A percentile compares a stretch with the other conserved stretches of the same genome.
Conservation (phyloP, 139 green algal genomes). For the Bryopsis sp. region DNA sequence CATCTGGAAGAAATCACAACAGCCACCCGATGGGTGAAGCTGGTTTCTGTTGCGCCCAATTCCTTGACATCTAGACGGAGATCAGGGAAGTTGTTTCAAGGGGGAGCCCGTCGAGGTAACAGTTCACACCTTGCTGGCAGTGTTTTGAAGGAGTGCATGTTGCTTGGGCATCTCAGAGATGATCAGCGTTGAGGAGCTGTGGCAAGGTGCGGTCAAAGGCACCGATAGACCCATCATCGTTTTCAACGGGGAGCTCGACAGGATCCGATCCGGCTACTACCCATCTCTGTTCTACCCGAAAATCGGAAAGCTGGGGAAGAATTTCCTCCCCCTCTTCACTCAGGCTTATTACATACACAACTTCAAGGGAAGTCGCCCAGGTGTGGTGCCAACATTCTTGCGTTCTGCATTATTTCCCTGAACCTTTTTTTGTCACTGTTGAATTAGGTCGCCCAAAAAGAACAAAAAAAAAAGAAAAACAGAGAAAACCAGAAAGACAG, state of each 20-base stretch:
- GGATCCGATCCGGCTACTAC: conserved; percentile 56
- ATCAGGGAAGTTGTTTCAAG: neutral
- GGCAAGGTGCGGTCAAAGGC: conserved; percentile 2
- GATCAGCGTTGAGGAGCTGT: conserved; percentile 47
- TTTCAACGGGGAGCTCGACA: conserved; percentile 71
- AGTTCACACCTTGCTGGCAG: neutral
- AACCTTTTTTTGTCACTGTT: neutral
- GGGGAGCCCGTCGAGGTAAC: neutral
- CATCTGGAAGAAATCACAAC: no score
- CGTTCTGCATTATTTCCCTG: no score
- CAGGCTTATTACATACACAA: conserved; percentile 17
- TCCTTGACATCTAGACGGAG: no score
- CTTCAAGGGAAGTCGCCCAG: conserved; percentile 10
- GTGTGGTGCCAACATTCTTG: no score
- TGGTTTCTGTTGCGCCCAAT: no score
- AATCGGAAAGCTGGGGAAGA: conserved; percentile 3
- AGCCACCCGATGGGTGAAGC: no score
- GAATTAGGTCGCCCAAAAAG: no score
- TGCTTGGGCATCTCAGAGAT: conserved; percentile 52
- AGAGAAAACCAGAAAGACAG: no score
- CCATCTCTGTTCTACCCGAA: conserved; percentile 31
- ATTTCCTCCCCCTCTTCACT: conserved; percentile 9
- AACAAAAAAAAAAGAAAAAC: no score
- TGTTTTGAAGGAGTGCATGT: no score
- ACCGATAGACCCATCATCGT: conserved; percentile 43